phyloP scores from a whole-genome alignment of 1,284 basidiomycete genomes.

The Pascua guehoae region DNA sequence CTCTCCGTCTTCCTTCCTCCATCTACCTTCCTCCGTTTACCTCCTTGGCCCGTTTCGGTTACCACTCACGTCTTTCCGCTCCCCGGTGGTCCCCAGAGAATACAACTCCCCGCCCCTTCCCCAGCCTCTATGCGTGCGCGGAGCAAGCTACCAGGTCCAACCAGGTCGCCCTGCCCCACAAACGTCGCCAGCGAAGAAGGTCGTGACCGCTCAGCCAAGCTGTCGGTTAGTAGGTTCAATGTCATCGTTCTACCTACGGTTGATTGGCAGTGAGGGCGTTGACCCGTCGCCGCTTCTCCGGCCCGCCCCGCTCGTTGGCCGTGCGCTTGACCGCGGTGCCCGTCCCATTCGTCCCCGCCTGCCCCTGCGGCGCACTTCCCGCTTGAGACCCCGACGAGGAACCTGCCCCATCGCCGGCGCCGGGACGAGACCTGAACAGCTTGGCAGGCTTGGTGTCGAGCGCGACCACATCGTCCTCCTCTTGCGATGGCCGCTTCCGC shows the following conservation, averaged over 20 bases:
- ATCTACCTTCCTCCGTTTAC: no score
- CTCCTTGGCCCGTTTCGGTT: no score
- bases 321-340: no score
- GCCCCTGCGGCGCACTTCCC: background rate
- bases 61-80: conserved; percentile 44
- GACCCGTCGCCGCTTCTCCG: conserved; percentile 29
- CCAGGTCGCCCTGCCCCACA: conserved; percentile 43
- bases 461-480: background rate
- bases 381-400: background rate
- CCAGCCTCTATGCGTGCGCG: conserved; percentile 42
- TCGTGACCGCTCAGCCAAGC: conserved; percentile 45
- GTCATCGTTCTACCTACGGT: conserved; percentile 41
- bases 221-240: conserved; percentile 16
- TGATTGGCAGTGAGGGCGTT: conserved; percentile 44
- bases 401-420: background rate
- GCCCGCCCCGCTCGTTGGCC: background rate
- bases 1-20: no score
- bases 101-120: conserved; percentile 43
- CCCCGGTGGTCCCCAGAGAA: conserved; percentile 49
- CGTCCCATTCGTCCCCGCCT: background rate
- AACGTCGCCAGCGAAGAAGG: conserved; percentile 34
- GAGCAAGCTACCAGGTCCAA: conserved; percentile 43
- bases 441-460: background rate
- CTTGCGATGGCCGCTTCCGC: background rate
- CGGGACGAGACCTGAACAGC: background rate